Evolutionary conservation across 2,329 filamentous ascomycete genomes (phyloP).

Genomic region (Colletotrichum salicis): DNA sequence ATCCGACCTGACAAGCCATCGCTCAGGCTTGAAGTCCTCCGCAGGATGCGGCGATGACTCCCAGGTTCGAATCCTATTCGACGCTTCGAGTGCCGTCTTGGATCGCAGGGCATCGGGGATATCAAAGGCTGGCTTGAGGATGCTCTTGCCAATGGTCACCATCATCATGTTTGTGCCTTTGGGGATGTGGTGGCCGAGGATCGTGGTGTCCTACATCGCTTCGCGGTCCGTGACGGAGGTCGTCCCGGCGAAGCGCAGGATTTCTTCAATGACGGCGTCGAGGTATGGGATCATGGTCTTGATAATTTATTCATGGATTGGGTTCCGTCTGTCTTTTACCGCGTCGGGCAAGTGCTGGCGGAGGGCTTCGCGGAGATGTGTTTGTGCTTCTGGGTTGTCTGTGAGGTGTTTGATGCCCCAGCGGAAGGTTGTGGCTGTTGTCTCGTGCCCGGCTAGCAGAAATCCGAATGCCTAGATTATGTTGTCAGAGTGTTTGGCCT

Average conservation of each 20-base stretch:
- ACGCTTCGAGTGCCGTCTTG: slow-evolving; percentile 35
- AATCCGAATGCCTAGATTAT: not conserved
- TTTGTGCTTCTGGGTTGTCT: not conserved
- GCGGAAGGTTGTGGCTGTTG: slow-evolving; percentile 39
- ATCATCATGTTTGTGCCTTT: slow-evolving; percentile 46
- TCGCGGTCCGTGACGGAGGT: slow-evolving; percentile 43
- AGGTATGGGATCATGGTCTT: slow-evolving; percentile 44
- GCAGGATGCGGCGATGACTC: not conserved
- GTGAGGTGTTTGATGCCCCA: slow-evolving; percentile 41
- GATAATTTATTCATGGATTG: slow-evolving; percentile 35
- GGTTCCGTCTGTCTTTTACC: not conserved
- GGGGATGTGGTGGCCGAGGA: slow-evolving; percentile 47
- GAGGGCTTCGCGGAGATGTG: slow-evolving; percentile 5
- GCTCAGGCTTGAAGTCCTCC: slow-evolving; percentile 7
- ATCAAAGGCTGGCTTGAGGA: slow-evolving; percentile 40
- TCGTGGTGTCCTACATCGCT: slow-evolving; percentile 44
- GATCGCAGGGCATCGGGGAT: slow-evolving; percentile 42
- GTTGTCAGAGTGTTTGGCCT: not conserved
- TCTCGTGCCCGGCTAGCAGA: slow-evolving; percentile 41
- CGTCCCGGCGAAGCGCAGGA: slow-evolving; percentile 43
- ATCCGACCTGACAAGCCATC: slow-evolving; percentile 7
- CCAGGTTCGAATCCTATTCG: not conserved
- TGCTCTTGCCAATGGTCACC: slow-evolving; percentile 41
- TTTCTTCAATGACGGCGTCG: slow-evolving; percentile 50
- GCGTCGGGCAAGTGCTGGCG: slow-evolving; percentile 29